phyloP scores from a whole-genome alignment of 305 asterid species.

The Fraxinus floribunda region DNA sequence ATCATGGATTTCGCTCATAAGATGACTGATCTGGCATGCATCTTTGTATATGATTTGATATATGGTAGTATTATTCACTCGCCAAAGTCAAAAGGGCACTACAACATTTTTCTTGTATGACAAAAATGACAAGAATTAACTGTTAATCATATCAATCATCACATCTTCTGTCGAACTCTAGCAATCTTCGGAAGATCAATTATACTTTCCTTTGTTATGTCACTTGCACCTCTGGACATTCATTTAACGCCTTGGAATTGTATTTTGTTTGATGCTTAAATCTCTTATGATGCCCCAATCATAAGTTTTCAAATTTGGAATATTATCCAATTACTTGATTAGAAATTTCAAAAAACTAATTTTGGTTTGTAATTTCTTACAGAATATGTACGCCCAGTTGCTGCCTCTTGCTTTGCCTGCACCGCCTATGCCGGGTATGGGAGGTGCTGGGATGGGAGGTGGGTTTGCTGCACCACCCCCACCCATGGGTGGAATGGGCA shows the following conservation, averaged over 20 bases:
- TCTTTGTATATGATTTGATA: neutral
- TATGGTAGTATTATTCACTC: neutral
- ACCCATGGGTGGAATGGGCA: constrained; percentile 80
- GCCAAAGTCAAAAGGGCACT: neutral
- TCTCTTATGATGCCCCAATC: neutral
- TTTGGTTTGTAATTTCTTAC: constrained; percentile 31
- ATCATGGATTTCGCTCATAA: neutral
- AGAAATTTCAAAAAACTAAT: neutral
- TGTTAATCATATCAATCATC: neutral
- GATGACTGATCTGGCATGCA: neutral
- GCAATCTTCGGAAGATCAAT: neutral
- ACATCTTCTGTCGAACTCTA: neutral
- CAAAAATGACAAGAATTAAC: neutral
- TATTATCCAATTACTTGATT: neutral
- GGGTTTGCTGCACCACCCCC: constrained; percentile 60
- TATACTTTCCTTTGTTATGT: neutral
- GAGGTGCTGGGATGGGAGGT: constrained; percentile 67
- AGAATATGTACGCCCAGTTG: constrained; percentile 89
- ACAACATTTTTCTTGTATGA: neutral
- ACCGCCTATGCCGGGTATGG: constrained; percentile 78
- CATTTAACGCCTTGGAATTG: neutral
- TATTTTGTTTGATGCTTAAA: neutral
- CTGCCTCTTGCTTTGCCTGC: constrained; percentile 88
- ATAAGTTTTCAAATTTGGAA: neutral
- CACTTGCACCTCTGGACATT: neutral